Evolutionary conservation across 1,284 basidiomycete genomes (phyloP).

Genomic region (Marasmius oreades): DNA sequence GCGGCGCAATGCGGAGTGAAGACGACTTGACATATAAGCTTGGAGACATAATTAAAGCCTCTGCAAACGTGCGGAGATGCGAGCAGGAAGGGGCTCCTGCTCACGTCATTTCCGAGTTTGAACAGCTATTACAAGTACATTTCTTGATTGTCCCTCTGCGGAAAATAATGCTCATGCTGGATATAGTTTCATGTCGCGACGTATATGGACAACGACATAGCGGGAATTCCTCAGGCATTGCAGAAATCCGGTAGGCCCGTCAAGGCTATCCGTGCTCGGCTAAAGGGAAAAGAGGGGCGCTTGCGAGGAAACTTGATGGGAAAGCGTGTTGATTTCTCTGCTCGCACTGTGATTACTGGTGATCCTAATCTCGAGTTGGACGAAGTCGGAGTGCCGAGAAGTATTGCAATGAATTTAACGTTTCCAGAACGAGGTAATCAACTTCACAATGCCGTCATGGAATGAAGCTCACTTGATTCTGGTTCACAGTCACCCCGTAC

Average conservation of each 20-base stretch:
- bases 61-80: conserved; percentile 86
- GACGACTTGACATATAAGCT: conserved; percentile 99
- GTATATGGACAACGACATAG: conserved; percentile 99
- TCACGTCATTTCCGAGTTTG: conserved; percentile 95
- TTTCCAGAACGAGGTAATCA: conserved; percentile 88
- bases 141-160: not conserved
- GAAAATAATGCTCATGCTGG: conserved; percentile 5
- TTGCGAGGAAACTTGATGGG: conserved; percentile 99
- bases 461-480: not conserved
- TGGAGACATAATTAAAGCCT: conserved; percentile 96
- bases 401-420: conserved; percentile 97
- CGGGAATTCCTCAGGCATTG: conserved; percentile 94
- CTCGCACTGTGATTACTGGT: conserved; percentile 98
- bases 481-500: conserved; percentile 84
- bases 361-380: conserved; percentile 97
- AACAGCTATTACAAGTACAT: conserved; percentile 86
- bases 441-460: not conserved
- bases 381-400: conserved; percentile 96
- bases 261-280: conserved; percentile 96
- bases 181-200: conserved; percentile 94
- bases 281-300: conserved; percentile 99
- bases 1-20: conserved; percentile 94
- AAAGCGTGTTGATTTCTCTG: conserved; percentile 99
- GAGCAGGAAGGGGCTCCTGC: conserved; percentile 97
- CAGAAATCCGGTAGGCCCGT: conserved; percentile 98